Evolutionary conservation across 2,329 filamentous ascomycete genomes (phyloP).

Genomic region (Colletotrichum sp.): DNA sequence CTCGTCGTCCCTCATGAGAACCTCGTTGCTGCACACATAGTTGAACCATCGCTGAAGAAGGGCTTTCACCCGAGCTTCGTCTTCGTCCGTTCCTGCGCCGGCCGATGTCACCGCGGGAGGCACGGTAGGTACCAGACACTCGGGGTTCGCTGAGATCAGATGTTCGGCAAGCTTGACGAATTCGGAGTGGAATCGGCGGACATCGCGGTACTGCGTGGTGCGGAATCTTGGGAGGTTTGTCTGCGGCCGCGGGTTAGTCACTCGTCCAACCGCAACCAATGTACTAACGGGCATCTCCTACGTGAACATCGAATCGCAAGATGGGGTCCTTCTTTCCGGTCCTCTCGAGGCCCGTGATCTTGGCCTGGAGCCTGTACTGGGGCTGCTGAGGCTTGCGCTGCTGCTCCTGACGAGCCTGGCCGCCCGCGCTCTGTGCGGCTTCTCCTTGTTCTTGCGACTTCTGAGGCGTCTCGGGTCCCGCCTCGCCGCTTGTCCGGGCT

Average conservation of each 20-base stretch:
- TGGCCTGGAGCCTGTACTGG: slow-evolving; percentile 87
- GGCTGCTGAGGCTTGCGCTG: slow-evolving; percentile 65
- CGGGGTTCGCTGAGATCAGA: slow-evolving; percentile 95
- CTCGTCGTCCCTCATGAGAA: slow-evolving; percentile 93
- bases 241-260: slow-evolving; percentile 48
- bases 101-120: slow-evolving; percentile 94
- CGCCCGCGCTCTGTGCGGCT: slow-evolving; percentile 17
- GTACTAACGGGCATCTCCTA: slow-evolving; percentile 50
- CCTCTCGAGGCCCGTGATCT: slow-evolving; percentile 91
- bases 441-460: slow-evolving; percentile 29
- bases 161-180: slow-evolving; percentile 97
- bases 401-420: slow-evolving; percentile 36
- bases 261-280: background rate
- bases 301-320: slow-evolving; percentile 93
- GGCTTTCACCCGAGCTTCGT: slow-evolving; percentile 87
- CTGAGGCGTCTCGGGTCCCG: slow-evolving; percentile 22
- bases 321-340: slow-evolving; percentile 96
- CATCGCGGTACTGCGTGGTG: slow-evolving; percentile 97
- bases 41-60: slow-evolving; percentile 95
- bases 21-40: slow-evolving; percentile 88
- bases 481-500: slow-evolving; percentile 18
- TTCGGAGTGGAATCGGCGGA: slow-evolving; percentile 92
- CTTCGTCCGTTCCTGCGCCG: slow-evolving; percentile 94
- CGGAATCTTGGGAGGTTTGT: slow-evolving; percentile 98
- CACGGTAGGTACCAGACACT: slow-evolving; percentile 91